Conservation (phyloP, 768 basidiomycete genomes). For the Rhodotorula kratochvilovae region DNA sequence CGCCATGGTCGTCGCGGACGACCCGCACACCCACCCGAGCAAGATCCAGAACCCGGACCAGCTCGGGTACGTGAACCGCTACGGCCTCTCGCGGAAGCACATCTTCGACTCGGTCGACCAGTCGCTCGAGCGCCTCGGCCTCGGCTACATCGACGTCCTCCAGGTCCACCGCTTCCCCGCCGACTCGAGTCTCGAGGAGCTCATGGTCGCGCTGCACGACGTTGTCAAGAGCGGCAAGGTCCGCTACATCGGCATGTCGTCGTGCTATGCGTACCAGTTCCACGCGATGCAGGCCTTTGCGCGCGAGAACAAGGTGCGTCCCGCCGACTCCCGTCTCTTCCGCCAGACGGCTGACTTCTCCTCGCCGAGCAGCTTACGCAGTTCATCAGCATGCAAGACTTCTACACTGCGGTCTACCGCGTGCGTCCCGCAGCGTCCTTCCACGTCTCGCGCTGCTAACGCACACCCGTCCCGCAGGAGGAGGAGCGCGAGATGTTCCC, state of each 20-base stretch:
- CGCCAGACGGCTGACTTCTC: neutral
- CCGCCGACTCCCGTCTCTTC: neutral
- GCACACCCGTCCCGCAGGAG: neutral
- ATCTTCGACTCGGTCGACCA: conserved; percentile 62
- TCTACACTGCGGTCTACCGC: conserved; percentile 37
- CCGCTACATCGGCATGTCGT: conserved; percentile 51
- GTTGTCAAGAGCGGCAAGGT: conserved; percentile 43
- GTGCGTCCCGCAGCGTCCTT: no score
- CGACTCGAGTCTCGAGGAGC: conserved; percentile 56
- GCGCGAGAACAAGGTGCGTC: neutral
- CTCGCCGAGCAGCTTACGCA: conserved; percentile 14
- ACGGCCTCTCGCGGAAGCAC: conserved; percentile 53
- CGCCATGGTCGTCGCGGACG: conserved; percentile 31
- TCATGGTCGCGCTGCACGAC: conserved; percentile 52
- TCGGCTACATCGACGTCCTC: conserved; percentile 64
- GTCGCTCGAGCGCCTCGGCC: conserved; percentile 61
- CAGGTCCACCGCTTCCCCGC: conserved; percentile 59
- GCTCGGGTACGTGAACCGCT: conserved; percentile 57
- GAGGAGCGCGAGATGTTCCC: conserved; percentile 43
- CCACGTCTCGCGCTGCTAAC: neutral
- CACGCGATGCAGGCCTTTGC: conserved; percentile 36
- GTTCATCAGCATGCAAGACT: conserved; percentile 43
- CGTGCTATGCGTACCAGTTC: conserved; percentile 49
- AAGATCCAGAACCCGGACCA: conserved; percentile 16
- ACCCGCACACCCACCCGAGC: conserved; percentile 8